Percentiles rank a stretch among this genome's conserved stretches.
Evolutionary conservation across 352 stramenopile genomes (phyloP).

Genomic region (Globisporangium uncinulatum): DNA sequence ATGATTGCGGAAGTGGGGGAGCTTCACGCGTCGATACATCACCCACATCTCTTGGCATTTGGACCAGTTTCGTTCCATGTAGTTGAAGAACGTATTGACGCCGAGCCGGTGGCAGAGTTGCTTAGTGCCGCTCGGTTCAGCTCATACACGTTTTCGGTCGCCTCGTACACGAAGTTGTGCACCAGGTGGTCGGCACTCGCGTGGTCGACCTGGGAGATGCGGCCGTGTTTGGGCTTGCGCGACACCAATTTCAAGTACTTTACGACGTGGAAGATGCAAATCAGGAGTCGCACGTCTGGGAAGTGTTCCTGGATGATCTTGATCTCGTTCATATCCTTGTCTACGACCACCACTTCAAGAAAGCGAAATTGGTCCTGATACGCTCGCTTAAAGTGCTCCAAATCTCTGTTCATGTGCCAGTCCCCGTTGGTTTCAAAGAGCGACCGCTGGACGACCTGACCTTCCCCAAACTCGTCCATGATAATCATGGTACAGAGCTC

Average conservation of each 20-base stretch:
- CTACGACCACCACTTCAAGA: conserved; percentile 17
- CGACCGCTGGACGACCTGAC: conserved; percentile 12
- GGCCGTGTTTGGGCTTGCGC: conserved; percentile 12
- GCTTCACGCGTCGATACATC: too few relatives aligned
- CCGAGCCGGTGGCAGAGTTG: too few relatives aligned
- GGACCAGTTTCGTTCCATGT: too few relatives aligned
- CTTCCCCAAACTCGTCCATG: conserved; percentile 17
- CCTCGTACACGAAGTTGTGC: conserved; percentile 9
- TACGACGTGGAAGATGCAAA: conserved; percentile 23
- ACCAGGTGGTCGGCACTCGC: conserved; percentile 4
- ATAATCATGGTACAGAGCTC: conserved; percentile 17
- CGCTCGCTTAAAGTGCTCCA: conserved; percentile 11
- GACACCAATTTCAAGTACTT: conserved; percentile 13
- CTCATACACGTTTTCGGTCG: conserved; percentile 3
- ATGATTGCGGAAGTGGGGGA: too few relatives aligned
- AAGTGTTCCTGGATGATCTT: conserved; percentile 11
- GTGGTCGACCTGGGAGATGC: conserved; percentile 4
- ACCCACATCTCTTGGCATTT: too few relatives aligned
- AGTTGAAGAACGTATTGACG: too few relatives aligned
- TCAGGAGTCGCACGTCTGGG: conserved; percentile 10
- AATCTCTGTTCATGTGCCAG: conserved; percentile 17
- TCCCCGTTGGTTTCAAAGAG: conserved; percentile 14
- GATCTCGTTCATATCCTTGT: conserved; percentile 30
- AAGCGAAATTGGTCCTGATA: conserved; percentile 6
- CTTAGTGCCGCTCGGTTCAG: neutral